These are phyloP conservation scores for Diaporthe velutina DNA, from an alignment of 2,329 filamentous ascomycete genomes.

Conservation along the genomic window DNA sequence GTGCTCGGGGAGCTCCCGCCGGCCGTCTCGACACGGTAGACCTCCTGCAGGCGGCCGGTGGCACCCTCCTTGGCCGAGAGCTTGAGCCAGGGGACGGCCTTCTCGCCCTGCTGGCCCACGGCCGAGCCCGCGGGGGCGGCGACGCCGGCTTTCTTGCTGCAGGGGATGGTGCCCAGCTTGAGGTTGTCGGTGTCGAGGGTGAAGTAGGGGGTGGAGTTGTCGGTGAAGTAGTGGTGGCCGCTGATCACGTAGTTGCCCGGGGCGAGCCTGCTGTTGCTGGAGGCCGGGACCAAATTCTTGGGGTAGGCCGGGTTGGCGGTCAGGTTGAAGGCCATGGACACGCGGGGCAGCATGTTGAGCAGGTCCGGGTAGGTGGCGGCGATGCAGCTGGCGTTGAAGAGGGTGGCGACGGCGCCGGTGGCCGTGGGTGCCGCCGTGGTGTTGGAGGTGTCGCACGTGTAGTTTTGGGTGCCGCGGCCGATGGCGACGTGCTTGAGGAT, in stretches of 20 bases:
- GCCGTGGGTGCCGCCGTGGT: constrained; percentile 72
- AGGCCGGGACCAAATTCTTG: constrained; percentile 35
- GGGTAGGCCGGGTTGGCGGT: constrained; percentile 48
- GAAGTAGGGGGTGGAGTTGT: constrained; percentile 81
- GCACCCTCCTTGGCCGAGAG: constrained; percentile 56
- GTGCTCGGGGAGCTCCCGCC: constrained; percentile 82
- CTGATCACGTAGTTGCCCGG: constrained; percentile 74
- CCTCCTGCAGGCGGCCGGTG: constrained; percentile 76
- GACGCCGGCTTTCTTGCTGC: constrained; percentile 71
- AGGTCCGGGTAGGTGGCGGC: constrained; percentile 78
- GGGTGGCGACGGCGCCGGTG: constrained; percentile 81
- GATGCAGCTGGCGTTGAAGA: constrained; percentile 90
- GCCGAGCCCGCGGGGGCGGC: constrained; percentile 73
- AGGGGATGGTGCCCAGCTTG: constrained; percentile 71
- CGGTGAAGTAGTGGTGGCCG: constrained; percentile 86
- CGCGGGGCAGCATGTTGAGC: constrained; percentile 72
- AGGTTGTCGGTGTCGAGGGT: constrained; percentile 72
- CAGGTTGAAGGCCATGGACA: constrained; percentile 77
- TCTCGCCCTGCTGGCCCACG: constrained; percentile 71
- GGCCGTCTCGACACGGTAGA: constrained; percentile 88
- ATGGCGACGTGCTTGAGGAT: constrained; percentile 83
- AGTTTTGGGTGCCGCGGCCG: constrained; percentile 93
- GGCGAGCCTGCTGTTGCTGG: constrained; percentile 52
- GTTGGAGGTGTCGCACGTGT: constrained; percentile 80
- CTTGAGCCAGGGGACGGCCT: constrained; percentile 83